phyloP scores from a whole-genome alignment of 768 basidiomycete genomes.

The Tulasnella sp. region DNA sequence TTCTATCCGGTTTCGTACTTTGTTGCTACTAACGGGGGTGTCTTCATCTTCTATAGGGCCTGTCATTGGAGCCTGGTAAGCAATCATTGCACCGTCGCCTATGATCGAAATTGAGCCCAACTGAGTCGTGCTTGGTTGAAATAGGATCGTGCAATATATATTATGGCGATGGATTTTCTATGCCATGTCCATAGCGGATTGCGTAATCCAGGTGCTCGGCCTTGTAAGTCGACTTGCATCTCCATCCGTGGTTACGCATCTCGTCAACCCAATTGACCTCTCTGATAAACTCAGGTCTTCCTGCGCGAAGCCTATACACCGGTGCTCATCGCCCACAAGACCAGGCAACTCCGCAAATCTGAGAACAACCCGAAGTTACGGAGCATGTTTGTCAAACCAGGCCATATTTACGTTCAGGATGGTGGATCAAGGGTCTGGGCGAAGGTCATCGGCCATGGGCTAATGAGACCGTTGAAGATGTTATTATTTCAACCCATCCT shows the following conservation, averaged over 20 bases:
- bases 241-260: not conserved
- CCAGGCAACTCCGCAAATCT: slow-evolving; percentile 24
- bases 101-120: too few relatives aligned
- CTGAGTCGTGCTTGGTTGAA: too few relatives aligned
- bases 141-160: slow-evolving; percentile 42
- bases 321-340: slow-evolving; percentile 25
- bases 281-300: slow-evolving; percentile 21
- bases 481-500: slow-evolving; percentile 53
- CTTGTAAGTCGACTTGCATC: slow-evolving; percentile 26
- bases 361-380: slow-evolving; percentile 16
- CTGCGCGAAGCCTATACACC: slow-evolving; percentile 31
- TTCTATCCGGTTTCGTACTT: too few relatives aligned
- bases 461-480: slow-evolving; percentile 58
- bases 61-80: slow-evolving; percentile 9
- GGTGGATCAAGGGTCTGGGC: not conserved
- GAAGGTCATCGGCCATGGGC: slow-evolving; percentile 38
- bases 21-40: too few relatives aligned
- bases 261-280: not conserved
- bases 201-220: slow-evolving; percentile 43
- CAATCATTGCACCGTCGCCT: too few relatives aligned
- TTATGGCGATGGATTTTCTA: slow-evolving; percentile 75
- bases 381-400: slow-evolving; percentile 23
- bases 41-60: too few relatives aligned
- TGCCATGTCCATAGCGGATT: slow-evolving; percentile 52
- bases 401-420: slow-evolving; percentile 14